Evolutionary conservation across 208 protist genomes (phyloP).

Genomic region (Phytomonas sp.): DNA sequence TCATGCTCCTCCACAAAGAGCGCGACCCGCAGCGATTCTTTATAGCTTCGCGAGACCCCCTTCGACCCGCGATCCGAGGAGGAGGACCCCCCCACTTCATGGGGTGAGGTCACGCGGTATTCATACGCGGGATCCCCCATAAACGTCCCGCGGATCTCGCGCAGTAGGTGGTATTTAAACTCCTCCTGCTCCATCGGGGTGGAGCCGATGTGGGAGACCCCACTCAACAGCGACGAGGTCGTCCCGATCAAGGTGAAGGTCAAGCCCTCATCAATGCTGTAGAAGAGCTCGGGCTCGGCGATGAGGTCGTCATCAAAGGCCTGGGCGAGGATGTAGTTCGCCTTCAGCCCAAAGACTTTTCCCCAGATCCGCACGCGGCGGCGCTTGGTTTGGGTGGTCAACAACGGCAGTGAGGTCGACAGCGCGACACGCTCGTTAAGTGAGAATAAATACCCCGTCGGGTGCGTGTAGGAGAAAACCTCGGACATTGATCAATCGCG

Average conservation of each 20-base stretch:
- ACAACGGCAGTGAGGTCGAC: conserved; percentile 55
- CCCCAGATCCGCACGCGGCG: conserved; percentile 67
- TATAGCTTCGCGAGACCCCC: conserved; percentile 25
- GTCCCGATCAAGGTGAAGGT: conserved; percentile 79
- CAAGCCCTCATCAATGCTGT: conserved; percentile 67
- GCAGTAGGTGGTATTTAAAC: conserved; percentile 56
- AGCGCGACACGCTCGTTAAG: conserved; percentile 66
- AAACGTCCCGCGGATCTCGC: conserved; percentile 62
- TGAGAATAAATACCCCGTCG: conserved; percentile 56
- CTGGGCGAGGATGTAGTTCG: conserved; percentile 79
- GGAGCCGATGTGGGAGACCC: not conserved
- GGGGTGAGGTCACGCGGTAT: conserved; percentile 41
- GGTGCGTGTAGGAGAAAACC: conserved; percentile 38
- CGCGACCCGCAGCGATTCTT: conserved; percentile 73
- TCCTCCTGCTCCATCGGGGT: conserved; percentile 18
- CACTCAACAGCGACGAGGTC: conserved; percentile 45
- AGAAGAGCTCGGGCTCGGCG: conserved; percentile 67
- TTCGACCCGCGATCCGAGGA: too few relatives aligned
- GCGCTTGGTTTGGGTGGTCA: conserved; percentile 54
- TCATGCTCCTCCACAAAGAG: conserved; percentile 79
- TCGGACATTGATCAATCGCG: conserved; percentile 10
- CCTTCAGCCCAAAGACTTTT: conserved; percentile 77
- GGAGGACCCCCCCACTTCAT: too few relatives aligned
- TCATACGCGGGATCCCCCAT: conserved; percentile 84
- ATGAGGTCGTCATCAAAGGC: conserved; percentile 70